Percentiles rank a stretch among this genome's conserved stretches.
Conservation (phyloP, 345 rosid genomes). For the Hirschfeldia incana region DNA sequence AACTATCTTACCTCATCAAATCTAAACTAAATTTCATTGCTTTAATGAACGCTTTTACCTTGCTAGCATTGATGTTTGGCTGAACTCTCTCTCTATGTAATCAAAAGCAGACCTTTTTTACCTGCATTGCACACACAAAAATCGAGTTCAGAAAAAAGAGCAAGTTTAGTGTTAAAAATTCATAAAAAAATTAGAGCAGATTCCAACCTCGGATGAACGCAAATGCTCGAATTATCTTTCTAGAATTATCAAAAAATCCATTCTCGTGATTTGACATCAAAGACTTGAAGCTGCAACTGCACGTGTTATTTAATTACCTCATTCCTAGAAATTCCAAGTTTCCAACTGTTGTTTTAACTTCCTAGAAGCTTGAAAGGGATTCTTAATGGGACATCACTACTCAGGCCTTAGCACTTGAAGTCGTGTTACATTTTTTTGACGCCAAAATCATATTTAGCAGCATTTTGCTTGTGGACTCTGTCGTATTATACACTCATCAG, state of each 20-base stretch:
- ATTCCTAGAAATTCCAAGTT: conserved; percentile 7
- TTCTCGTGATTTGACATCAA: conserved; percentile 26
- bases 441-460: conserved; percentile 26
- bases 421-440: conserved; percentile 13
- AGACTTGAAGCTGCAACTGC: conserved; percentile 27
- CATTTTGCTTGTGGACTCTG: conserved; percentile 26
- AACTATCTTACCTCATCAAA: no score
- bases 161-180: no score
- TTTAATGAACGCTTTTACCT: no score
- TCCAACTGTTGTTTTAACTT: conserved; percentile 23
- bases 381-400: conserved; percentile 36
- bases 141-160: no score
- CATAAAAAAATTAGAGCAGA: no score
- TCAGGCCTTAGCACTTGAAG: conserved; percentile 15
- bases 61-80: no score
- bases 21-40: no score
- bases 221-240: not conserved
- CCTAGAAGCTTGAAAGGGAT: conserved; percentile 20
- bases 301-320: conserved; percentile 20
- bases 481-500: conserved; percentile 17
- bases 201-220: no score
- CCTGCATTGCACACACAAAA: no score
- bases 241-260: not conserved
- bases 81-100: not conserved
- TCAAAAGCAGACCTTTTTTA: no score